Percentiles rank a stretch among this genome's conserved stretches.
Conservation (phyloP, 2,329 filamentous ascomycete genomes). For the Purpureocillium lavendulum region DNA sequence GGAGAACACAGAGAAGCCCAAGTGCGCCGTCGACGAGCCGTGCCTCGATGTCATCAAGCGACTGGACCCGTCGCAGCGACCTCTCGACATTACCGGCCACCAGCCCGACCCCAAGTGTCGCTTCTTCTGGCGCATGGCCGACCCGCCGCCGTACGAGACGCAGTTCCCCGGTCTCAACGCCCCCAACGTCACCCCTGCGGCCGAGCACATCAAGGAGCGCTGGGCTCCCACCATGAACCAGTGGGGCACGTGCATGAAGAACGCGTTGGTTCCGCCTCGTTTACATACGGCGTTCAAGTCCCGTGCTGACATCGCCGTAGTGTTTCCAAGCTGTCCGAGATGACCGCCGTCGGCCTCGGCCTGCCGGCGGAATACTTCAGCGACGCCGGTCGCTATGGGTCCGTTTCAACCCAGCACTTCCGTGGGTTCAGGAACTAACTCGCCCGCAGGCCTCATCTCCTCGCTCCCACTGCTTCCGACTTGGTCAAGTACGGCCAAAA, state of each 20-base stretch:
- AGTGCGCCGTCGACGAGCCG: slow-evolving; percentile 54
- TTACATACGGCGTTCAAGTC: neutral
- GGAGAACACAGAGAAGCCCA: slow-evolving; percentile 55
- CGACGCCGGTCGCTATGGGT: slow-evolving; percentile 48
- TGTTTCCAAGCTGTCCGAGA: slow-evolving; percentile 48
- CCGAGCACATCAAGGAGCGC: slow-evolving; percentile 35
- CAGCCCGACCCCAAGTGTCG: slow-evolving; percentile 52
- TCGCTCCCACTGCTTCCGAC: slow-evolving; percentile 53
- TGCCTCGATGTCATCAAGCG: slow-evolving; percentile 49
- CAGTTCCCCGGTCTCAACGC: slow-evolving; percentile 48
- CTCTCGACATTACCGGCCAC: slow-evolving; percentile 48
- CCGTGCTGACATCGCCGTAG: slow-evolving; percentile 18
- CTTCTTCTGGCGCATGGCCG: slow-evolving; percentile 55
- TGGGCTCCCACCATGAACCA: slow-evolving; percentile 48
- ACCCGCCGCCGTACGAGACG: slow-evolving; percentile 44
- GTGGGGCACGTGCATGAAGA: slow-evolving; percentile 54
- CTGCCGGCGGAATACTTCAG: slow-evolving; percentile 44
- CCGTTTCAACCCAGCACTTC: slow-evolving; percentile 1
- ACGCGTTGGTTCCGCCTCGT: slow-evolving; percentile 33
- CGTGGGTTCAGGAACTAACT: no score
- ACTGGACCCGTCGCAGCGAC: slow-evolving; percentile 45
- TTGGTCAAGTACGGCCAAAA: slow-evolving; percentile 41
- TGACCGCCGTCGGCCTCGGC: slow-evolving; percentile 49
- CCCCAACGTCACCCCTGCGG: slow-evolving; percentile 44
- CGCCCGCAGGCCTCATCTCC: slow-evolving; percentile 43